Conservation (phyloP, 371 early-diverging fungal species). For the Apophysomyces sp. region DNA sequence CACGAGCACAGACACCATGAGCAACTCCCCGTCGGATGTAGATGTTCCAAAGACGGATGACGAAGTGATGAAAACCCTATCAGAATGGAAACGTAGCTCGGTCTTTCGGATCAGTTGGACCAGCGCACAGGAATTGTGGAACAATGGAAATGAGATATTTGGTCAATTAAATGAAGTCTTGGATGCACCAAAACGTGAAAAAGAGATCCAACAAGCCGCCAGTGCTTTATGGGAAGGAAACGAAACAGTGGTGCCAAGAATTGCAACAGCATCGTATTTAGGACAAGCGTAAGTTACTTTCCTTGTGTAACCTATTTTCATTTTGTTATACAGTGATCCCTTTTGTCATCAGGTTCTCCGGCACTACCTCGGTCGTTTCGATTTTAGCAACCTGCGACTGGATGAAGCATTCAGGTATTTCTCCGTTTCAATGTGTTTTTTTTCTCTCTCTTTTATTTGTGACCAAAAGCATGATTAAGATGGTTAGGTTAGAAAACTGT, state of each 20-base stretch:
- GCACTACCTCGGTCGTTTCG: conserved; percentile 69
- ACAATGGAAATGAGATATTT: conserved; percentile 12
- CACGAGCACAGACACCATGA: neutral
- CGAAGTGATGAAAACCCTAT: conserved; percentile 13
- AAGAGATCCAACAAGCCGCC: conserved; percentile 10
- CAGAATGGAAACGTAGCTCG: conserved; percentile 34
- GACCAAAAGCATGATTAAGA: neutral
- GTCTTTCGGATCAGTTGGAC: conserved; percentile 17
- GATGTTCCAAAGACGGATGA: conserved; percentile 1
- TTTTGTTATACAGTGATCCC: conserved; percentile 33
- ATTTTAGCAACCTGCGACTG: conserved; percentile 63
- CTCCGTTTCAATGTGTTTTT: neutral
- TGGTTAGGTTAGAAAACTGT: conserved; percentile 68
- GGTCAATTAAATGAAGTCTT: conserved; percentile 15
- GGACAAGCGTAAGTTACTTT: conserved; percentile 25
- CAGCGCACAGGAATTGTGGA: conserved; percentile 7
- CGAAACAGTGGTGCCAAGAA: conserved; percentile 12
- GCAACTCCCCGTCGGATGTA: neutral
- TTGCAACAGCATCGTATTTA: conserved; percentile 30
- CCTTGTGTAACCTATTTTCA: too few relatives aligned
- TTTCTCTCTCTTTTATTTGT: conserved; percentile 59
- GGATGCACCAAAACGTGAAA: neutral
- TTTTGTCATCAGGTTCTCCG: conserved; percentile 36
- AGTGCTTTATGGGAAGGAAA: conserved; percentile 28
- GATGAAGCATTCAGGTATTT: conserved; percentile 72